Conservation (phyloP, 768 basidiomycete genomes). For the Pisolithus marmoratus region DNA sequence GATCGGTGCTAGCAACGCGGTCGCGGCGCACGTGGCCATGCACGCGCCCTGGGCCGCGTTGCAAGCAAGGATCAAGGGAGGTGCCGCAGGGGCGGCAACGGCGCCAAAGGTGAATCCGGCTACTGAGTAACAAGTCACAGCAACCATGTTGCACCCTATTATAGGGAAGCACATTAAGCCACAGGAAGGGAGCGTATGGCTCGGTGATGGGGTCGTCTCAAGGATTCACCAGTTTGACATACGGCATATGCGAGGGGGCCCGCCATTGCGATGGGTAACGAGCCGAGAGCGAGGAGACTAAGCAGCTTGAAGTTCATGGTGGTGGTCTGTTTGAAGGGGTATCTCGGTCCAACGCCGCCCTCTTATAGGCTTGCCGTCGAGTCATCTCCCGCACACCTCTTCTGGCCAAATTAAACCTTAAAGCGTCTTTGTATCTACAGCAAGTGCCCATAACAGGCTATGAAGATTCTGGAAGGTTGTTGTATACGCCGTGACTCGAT, state of each 20-base stretch:
- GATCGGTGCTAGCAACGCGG: conserved; percentile 16
- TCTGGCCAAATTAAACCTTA: too few species aligned
- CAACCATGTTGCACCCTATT: conserved; percentile 21
- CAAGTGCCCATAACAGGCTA: too few species aligned
- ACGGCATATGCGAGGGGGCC: conserved; percentile 15
- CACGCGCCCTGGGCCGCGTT: conserved; percentile 19
- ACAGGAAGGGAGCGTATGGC: background rate
- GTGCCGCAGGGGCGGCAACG: conserved; percentile 12
- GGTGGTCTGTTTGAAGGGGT: background rate
- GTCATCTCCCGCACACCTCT: background rate
- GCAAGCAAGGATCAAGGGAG: conserved; percentile 18
- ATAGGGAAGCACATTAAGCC: background rate
- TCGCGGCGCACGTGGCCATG: conserved; percentile 19
- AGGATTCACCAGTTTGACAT: conserved; percentile 20
- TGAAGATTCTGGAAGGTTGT: too few species aligned
- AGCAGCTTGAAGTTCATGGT: conserved; percentile 23
- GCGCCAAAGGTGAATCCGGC: conserved; percentile 20
- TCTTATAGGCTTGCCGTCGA: background rate
- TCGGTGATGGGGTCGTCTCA: background rate
- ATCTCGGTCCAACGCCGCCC: background rate
- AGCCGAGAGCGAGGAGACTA: conserved; percentile 13
- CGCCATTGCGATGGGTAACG: conserved; percentile 8
- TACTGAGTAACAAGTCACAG: conserved; percentile 15
- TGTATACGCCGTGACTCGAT: too few species aligned
- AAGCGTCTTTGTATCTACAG: too few species aligned